Evolutionary conservation across 495 filamentous ascomycete species (phyloP), one percentile per base, ranked within the genome.

Genomic region (Trypethelium eluteriae): DNA sequence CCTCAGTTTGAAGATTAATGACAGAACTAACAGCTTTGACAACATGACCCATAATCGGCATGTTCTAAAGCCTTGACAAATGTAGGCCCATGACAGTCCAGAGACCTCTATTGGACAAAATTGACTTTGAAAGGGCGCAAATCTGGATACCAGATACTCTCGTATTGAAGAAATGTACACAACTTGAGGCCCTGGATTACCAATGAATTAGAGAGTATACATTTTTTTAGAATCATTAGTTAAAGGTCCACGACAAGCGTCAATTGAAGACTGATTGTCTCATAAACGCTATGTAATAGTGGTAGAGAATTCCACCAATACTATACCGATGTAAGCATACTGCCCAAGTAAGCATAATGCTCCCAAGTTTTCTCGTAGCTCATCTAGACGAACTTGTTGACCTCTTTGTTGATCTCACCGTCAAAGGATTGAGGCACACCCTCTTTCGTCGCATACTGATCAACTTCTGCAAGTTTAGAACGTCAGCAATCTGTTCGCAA

Each of bases 1-100:
- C 74, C 71, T 82, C 79, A 9, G 78, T 75, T 36, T 78, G 80
- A 5, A 82, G 77, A 14, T 81, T 81, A 56, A 84, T 81, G 16
- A 81, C 80, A 0, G 73, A 65, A 44, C 77, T 75, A 41, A 82
- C 67, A 38, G 69, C 38, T 38, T 69, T 68, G 16, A 75, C 53
- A 3, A 59, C n/a, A 34, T 14, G 53, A 6, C 53, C 53, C 10
- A 34, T 18, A 36, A 14, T 4, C n/a, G 32, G 53, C 32, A 36
- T 59, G 18, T 11, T 53, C 0, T 12, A 18, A 53, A 18, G 5
- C 7, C 25, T 53, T 53, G 12, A 16, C 10, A 5, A 12, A 18
- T 16, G 9, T 53, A 18, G 16, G 9, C 14, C n/a, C 5, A 53
- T 11, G 5, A 18, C 14, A 53, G 10, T 18, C 5, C 25, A 18